Evolutionary conservation across 2,329 filamentous ascomycete species (phyloP).

Genomic region (Aspergillus sp.): DNA sequence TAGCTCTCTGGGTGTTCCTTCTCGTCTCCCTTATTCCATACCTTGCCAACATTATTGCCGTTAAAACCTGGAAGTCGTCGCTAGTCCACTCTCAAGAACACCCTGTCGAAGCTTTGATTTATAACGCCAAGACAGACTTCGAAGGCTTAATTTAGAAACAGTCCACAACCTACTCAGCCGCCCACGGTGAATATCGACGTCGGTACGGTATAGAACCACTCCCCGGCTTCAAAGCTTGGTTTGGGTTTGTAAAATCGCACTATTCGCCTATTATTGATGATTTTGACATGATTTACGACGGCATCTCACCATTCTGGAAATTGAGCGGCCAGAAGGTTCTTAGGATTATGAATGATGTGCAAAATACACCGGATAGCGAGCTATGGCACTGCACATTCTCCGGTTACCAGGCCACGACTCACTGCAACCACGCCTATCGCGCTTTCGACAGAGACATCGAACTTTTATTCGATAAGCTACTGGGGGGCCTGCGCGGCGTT

Average conservation of each 20-base stretch:
- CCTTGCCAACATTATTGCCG: slow-evolving; percentile 1
- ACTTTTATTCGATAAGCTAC: slow-evolving; percentile 1
- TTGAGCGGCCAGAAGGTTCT: slow-evolving; percentile 2
- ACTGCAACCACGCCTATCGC: slow-evolving; percentile 4
- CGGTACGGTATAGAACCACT: slow-evolving; percentile 6
- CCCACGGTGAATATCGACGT: slow-evolving; percentile 4
- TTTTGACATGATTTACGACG: slow-evolving; percentile 3
- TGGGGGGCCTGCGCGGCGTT: slow-evolving; percentile 1
- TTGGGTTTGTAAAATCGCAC: slow-evolving; percentile 4
- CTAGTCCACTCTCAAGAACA: slow-evolving; percentile 2
- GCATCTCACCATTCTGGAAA: slow-evolving; percentile 4
- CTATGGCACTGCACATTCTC: slow-evolving; percentile 7
- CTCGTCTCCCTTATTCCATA: slow-evolving; percentile 2
- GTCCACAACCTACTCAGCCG: slow-evolving; percentile 1
- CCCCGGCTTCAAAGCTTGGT: slow-evolving; percentile 7
- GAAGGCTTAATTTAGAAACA: not conserved
- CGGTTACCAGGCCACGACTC: not conserved
- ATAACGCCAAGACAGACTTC: slow-evolving; percentile 2
- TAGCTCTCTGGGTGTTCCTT: slow-evolving; percentile 2
- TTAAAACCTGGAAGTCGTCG: not conserved
- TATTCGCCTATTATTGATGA: slow-evolving; percentile 7
- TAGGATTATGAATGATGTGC: slow-evolving; percentile 1
- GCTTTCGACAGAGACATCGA: slow-evolving; percentile 4
- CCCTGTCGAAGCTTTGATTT: slow-evolving; percentile 1
- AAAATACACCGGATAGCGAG: slow-evolving; percentile 1